Evolutionary conservation across 2,329 filamentous ascomycete species (phyloP), one percentile per base, ranked within the genome.

Genomic region (Pleurostoma richardsiae): DNA sequence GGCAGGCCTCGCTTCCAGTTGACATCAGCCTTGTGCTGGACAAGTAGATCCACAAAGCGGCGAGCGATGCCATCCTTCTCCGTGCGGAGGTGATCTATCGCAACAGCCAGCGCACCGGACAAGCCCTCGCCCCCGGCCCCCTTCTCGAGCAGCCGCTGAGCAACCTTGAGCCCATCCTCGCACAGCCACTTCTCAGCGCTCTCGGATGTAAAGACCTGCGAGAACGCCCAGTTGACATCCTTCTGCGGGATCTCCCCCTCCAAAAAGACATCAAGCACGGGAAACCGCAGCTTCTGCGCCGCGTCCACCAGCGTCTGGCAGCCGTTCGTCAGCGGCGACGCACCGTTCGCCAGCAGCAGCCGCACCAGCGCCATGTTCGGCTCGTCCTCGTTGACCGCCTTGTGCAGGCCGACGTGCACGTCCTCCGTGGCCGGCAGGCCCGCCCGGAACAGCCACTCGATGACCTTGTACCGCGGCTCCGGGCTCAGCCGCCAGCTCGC

Each of bases 261-360:
- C 11, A 80, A 52, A 4, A 80, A 60, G 5, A 74, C 55, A 4
- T 64, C 55, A 5, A 81, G 57, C 1, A 70, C 57, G 0, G 67
- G 59, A 1, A 64, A 54, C 10, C 70, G 54, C 4, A 70, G 58
- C 2, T 61, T 67, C 45, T 67, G 64, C 0, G 70, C 65, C 1
- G 75, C 74, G 46, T 79, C 74, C 1, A 77, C 65, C 10, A 83
- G 54, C 2, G 74, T 71, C 56, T 77, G 72, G 58, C 76, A 79
- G 28, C 68, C 68, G 45, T 80, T 77, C 0, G 67, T 66, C 4
- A 71, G 60, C 0, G 77, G 73, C 0, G 76, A 80, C 29, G 78
- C 79, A 1, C 79, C 73, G 33, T 76, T 66, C 2, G 64, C 59
- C 4, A 82, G 60, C 4, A 82, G 62, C 3, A 80, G 59, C 38